These are phyloP conservation scores for Aspergillus felis DNA, from an alignment of 2,329 filamentous ascomycete species.

Conservation along the genomic window DNA sequence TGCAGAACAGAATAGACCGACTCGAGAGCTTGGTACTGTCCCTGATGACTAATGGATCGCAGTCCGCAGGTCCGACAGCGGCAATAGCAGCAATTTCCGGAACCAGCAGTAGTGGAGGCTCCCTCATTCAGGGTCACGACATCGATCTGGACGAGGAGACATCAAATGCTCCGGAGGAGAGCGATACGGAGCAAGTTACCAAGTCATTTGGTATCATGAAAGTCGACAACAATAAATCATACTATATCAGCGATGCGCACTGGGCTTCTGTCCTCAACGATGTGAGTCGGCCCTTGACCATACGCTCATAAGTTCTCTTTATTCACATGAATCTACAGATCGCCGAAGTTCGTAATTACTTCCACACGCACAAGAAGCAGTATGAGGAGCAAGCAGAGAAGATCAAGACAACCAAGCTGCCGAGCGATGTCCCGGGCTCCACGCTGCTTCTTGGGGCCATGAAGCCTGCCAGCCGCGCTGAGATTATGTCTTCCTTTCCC, in stretches of 20 bases:
- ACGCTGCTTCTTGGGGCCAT: conserved; percentile 74
- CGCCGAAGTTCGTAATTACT: conserved; percentile 90
- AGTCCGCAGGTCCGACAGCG: conserved; percentile 55
- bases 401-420: conserved; percentile 63
- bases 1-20: conserved; percentile 97
- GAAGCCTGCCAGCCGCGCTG: conserved; percentile 65
- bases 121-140: conserved; percentile 34
- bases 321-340: conserved; percentile 51
- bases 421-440: conserved; percentile 57
- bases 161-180: conserved; percentile 58
- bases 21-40: conserved; percentile 88
- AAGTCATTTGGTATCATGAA: conserved; percentile 78
- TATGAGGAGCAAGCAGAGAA: conserved; percentile 76
- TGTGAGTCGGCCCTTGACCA: conserved; percentile 35
- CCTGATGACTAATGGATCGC: conserved; percentile 84
- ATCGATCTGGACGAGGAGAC: conserved; percentile 51
- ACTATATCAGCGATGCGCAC: conserved; percentile 78
- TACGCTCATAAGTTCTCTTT: conserved; percentile 1
- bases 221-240: conserved; percentile 72
- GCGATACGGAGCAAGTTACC: conserved; percentile 66
- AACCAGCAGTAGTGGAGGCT: conserved; percentile 35
- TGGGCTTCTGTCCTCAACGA: conserved; percentile 77
- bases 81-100: conserved; percentile 56
- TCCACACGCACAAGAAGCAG: conserved; percentile 79
- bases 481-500: conserved; percentile 76